Percentiles rank a stretch among this genome's conserved stretches.
Conservation (phyloP, 495 filamentous ascomycete species). For the Penicillium taxi region DNA sequence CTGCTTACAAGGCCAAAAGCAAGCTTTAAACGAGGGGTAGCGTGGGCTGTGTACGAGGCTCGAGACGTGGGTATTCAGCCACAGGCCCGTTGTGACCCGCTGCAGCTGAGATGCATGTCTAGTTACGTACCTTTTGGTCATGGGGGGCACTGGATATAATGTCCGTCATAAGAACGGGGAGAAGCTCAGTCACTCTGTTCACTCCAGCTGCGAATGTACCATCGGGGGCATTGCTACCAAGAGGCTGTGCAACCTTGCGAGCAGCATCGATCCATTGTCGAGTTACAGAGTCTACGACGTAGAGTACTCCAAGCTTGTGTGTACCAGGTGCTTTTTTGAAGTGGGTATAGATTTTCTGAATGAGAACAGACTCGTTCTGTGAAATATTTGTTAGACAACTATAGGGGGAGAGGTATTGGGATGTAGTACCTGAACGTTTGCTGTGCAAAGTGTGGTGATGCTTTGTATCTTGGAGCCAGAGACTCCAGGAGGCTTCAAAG, state of each 20-base stretch:
- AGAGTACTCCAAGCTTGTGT: slow-evolving; percentile 97
- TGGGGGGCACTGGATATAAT: slow-evolving; percentile 80
- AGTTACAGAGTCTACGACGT: slow-evolving; percentile 99
- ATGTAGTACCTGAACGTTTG: slow-evolving; percentile 83
- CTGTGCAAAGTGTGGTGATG: slow-evolving; percentile 76
- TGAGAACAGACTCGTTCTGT: slow-evolving; percentile 89
- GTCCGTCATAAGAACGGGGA: slow-evolving; percentile 91
- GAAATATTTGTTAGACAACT: slow-evolving; percentile 2
- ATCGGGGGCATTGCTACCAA: slow-evolving; percentile 68
- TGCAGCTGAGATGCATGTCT: slow-evolving; percentile 22
- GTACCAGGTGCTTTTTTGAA: slow-evolving; percentile 93
- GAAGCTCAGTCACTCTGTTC: slow-evolving; percentile 89
- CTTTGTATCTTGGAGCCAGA: slow-evolving; percentile 81
- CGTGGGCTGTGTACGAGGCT: too few relatives aligned
- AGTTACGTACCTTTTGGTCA: slow-evolving; percentile 96
- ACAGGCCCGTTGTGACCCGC: slow-evolving; percentile 3
- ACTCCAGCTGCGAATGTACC: slow-evolving; percentile 93
- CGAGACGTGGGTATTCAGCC: not conserved
- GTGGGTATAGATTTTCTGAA: slow-evolving; percentile 92
- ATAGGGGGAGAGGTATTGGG: slow-evolving; percentile 1
- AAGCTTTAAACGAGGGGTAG: slow-evolving; percentile 8
- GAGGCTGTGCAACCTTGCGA: slow-evolving; percentile 70
- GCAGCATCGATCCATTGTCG: slow-evolving; percentile 97
- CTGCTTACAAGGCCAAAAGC: slow-evolving; percentile 25
- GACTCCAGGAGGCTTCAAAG: slow-evolving; percentile 86